Evolutionary conservation across 352 stramenopile genomes (phyloP).

Genomic region (Phytophthora europaea): DNA sequence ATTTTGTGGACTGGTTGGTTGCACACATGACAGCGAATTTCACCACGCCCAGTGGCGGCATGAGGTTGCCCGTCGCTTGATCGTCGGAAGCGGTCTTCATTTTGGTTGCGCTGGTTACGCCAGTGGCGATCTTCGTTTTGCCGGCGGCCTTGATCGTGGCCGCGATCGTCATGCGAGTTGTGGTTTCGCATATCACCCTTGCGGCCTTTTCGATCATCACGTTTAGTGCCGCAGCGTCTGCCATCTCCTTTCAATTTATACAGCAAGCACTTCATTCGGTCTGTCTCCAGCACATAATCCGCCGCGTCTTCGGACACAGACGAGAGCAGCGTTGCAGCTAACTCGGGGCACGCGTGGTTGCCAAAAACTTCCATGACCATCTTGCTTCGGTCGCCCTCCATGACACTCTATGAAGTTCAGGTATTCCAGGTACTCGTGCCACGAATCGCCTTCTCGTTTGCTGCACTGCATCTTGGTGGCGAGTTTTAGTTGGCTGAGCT

Average conservation of each 20-base stretch:
- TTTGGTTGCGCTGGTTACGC: neutral
- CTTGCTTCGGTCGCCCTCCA: neutral
- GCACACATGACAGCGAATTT: constrained; percentile 3
- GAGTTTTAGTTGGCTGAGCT: neutral
- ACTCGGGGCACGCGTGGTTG: constrained; percentile 2
- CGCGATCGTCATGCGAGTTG: neutral
- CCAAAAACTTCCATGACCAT: neutral
- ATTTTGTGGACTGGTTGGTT: constrained; percentile 4
- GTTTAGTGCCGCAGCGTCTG: no score
- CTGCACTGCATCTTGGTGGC: neutral
- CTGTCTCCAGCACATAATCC: neutral
- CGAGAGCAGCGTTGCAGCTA: neutral
- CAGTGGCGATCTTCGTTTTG: neutral
- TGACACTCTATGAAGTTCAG: constrained; percentile 6
- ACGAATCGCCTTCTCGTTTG: neutral
- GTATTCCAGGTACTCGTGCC: constrained; percentile 7
- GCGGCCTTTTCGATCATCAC: neutral
- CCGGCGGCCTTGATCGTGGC: neutral
- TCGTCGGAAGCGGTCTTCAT: neutral
- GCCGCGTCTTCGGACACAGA: neutral
- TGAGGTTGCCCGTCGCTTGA: neutral
- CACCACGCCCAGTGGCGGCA: neutral
- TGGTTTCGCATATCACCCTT: neutral
- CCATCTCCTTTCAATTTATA: neutral
- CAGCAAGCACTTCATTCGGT: neutral